These are phyloP conservation scores for Colletotrichum ledebouriae DNA, from an alignment of 2,329 filamentous ascomycete species.

Conservation along the genomic window DNA sequence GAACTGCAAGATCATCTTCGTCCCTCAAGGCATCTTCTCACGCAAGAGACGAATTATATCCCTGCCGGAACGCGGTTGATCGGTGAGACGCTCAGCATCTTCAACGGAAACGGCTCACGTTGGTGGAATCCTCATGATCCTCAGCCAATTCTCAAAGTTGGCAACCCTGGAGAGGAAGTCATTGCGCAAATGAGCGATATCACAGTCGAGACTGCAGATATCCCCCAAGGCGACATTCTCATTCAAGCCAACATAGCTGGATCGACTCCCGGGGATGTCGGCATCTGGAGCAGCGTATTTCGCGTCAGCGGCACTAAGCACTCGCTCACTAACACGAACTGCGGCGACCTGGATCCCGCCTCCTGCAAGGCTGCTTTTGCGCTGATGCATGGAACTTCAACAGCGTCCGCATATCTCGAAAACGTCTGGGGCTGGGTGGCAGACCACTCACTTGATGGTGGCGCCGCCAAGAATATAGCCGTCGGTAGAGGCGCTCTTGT, in stretches of 20 bases:
- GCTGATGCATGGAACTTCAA: conserved; percentile 62
- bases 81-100: conserved; percentile 67
- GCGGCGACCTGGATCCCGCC: conserved; percentile 49
- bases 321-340: conserved; percentile 54
- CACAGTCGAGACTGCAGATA: conserved; percentile 63
- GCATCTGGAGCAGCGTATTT: conserved; percentile 61
- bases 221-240: conserved; percentile 56
- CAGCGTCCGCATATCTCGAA: conserved; percentile 65
- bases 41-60: conserved; percentile 32
- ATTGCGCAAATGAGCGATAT: conserved; percentile 66
- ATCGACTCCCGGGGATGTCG: conserved; percentile 61
- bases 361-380: conserved; percentile 62
- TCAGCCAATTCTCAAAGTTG: conserved; percentile 64
- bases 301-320: conserved; percentile 61
- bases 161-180: conserved; percentile 62
- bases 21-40: conserved; percentile 50
- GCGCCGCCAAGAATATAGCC: conserved; percentile 55
- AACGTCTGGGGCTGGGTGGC: conserved; percentile 64
- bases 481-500: conserved; percentile 62
- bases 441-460: conserved; percentile 66
- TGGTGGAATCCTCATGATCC: conserved; percentile 61
- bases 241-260: conserved; percentile 66
- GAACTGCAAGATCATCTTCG: conserved; percentile 55
- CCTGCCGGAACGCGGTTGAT: conserved; percentile 61
- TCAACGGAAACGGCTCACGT: conserved; percentile 59